Evolutionary conservation across 495 filamentous ascomycete species (phyloP).

Genomic region (Penicillium desertorum): DNA sequence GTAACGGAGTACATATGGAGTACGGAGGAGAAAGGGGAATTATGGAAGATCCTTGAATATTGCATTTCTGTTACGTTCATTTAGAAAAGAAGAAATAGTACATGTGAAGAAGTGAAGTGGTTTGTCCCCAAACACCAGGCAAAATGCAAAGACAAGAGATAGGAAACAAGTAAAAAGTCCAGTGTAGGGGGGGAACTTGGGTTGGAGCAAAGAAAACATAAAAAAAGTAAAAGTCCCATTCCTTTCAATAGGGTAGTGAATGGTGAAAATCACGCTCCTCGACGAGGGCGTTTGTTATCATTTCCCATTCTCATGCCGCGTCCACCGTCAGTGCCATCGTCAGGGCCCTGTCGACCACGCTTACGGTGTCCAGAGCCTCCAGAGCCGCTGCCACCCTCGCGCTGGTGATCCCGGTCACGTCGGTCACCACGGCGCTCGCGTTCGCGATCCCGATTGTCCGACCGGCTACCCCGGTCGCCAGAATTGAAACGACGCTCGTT

Average conservation of each 20-base stretch:
- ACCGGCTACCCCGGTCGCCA: slow-evolving; percentile 34
- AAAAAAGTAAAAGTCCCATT: background rate
- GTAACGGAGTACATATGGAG: too few species aligned
- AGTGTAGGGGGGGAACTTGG: slow-evolving; percentile 10
- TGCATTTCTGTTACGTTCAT: slow-evolving; percentile 9
- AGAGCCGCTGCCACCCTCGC: slow-evolving; percentile 31
- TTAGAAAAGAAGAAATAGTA: slow-evolving; percentile 15
- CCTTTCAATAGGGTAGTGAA: background rate
- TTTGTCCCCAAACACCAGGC: slow-evolving; percentile 25
- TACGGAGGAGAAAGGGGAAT: background rate
- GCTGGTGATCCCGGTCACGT: slow-evolving; percentile 41
- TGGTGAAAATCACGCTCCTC: slow-evolving; percentile 34
- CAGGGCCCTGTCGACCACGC: slow-evolving; percentile 40
- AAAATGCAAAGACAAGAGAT: slow-evolving; percentile 21
- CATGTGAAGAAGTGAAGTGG: slow-evolving; percentile 18
- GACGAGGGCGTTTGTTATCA: slow-evolving; percentile 48
- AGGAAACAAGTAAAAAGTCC: slow-evolving; percentile 11
- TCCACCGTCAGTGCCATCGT: slow-evolving; percentile 33
- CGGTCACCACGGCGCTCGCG: slow-evolving; percentile 44
- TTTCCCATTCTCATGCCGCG: slow-evolving; percentile 41
- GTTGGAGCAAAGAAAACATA: slow-evolving; percentile 8
- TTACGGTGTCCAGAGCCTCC: slow-evolving; percentile 40
- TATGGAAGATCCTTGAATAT: slow-evolving; percentile 6
- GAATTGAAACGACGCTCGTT: slow-evolving; percentile 41
- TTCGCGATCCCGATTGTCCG: slow-evolving; percentile 42